phyloP scores from a whole-genome alignment of 331 rosid genomes.

The Quercus lobata region DNA sequence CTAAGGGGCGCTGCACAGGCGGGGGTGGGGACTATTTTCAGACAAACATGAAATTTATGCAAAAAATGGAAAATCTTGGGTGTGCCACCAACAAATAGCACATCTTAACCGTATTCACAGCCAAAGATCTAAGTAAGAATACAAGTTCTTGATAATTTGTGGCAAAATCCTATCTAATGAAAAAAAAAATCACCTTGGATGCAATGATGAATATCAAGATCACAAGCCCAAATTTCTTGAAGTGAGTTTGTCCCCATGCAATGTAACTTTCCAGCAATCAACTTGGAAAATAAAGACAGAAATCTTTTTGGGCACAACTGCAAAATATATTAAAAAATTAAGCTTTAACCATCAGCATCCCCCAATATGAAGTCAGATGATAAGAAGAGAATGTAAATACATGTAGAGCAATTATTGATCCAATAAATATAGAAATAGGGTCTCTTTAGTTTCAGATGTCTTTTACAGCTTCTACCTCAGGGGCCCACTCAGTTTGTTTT shows the following conservation, averaged over 20 bases:
- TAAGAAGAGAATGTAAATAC: neutral
- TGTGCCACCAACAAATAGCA: neutral
- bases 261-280: slow-evolving; percentile 77
- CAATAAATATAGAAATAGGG: neutral
- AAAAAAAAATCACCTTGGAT: neutral
- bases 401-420: neutral
- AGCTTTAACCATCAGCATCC: neutral
- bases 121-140: neutral
- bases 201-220: slow-evolving; percentile 10
- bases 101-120: neutral
- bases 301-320: slow-evolving; percentile 81
- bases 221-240: slow-evolving; percentile 52
- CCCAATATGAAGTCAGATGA: neutral
- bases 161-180: neutral
- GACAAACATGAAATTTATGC: neutral
- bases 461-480: neutral
- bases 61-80: neutral
- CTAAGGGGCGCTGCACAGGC: too few relatives aligned
- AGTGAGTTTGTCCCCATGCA: slow-evolving; percentile 72
- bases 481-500: neutral
- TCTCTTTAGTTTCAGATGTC: neutral
- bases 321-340: slow-evolving; percentile 15
- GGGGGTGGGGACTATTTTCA: neutral
- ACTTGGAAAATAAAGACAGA: slow-evolving; percentile 69
- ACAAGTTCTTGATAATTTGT: neutral